These are phyloP conservation scores for Colletotrichum sojae DNA, from an alignment of 2,329 filamentous ascomycete genomes.

Conservation along the genomic window DNA sequence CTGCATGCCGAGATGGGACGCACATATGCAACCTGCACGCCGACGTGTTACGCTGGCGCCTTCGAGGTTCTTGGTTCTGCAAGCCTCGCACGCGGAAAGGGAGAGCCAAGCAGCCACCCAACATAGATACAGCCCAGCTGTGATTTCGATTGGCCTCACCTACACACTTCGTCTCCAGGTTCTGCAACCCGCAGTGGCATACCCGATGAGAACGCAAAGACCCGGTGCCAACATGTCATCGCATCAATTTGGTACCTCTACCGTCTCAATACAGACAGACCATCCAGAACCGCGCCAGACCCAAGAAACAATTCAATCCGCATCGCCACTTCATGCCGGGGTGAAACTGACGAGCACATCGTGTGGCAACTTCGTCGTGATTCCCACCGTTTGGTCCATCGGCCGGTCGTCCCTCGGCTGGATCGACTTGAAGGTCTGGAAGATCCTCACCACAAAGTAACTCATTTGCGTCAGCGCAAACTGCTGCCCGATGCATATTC, in stretches of 20 bases:
- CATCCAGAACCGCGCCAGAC: neutral
- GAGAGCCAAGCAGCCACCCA: neutral
- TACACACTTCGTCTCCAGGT: neutral
- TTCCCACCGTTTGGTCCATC: conserved; percentile 45
- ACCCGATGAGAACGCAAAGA: conserved; percentile 6
- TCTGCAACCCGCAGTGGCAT: neutral
- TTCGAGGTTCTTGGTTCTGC: conserved; percentile 14
- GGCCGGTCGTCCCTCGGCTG: conserved; percentile 46
- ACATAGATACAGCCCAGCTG: neutral
- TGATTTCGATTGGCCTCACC: neutral
- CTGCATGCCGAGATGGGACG: conserved; percentile 32
- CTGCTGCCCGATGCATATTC: conserved; percentile 62
- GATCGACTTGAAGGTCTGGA: conserved; percentile 51
- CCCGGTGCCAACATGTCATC: conserved; percentile 8
- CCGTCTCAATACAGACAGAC: neutral
- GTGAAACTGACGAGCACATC: conserved; percentile 47
- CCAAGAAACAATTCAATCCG: neutral
- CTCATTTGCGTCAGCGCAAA: conserved; percentile 56
- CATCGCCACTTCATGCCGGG: conserved; percentile 30
- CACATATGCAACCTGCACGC: conserved; percentile 22
- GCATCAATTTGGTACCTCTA: neutral
- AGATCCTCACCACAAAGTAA: conserved; percentile 53
- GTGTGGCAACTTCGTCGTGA: conserved; percentile 45
- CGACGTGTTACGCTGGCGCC: conserved; percentile 3
- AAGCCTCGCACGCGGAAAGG: conserved; percentile 3